Evolutionary conservation across 2,329 filamentous ascomycete genomes (phyloP).

Genomic region (Ascochyta lentis): DNA sequence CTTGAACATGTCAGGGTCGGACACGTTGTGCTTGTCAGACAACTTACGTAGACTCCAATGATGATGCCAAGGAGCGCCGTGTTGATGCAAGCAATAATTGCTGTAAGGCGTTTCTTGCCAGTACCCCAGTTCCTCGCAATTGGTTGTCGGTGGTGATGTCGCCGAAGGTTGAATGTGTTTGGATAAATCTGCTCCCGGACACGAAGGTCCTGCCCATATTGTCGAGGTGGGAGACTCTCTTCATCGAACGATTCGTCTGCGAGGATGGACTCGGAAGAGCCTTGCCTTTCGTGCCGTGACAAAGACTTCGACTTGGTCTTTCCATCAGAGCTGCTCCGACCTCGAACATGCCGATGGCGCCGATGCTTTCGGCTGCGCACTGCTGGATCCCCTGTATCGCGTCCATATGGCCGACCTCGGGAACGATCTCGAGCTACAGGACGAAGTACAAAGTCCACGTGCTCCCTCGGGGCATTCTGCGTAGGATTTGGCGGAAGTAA

Average conservation of each 20-base stretch:
- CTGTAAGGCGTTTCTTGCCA: slow-evolving; percentile 71
- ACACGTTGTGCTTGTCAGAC: not conserved
- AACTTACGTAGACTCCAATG: slow-evolving; percentile 70
- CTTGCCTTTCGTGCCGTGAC: slow-evolving; percentile 6
- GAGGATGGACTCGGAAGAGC: slow-evolving; percentile 21
- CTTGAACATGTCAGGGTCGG: slow-evolving; percentile 29
- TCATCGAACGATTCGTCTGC: slow-evolving; percentile 29
- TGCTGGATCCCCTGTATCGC: slow-evolving; percentile 10
- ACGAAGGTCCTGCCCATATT: slow-evolving; percentile 28
- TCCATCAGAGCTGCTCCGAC: slow-evolving; percentile 4
- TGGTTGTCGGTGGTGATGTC: slow-evolving; percentile 63
- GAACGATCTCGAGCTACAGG: slow-evolving; percentile 33
- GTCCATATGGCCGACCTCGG: slow-evolving; percentile 30
- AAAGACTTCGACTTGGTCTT: slow-evolving; percentile 9
- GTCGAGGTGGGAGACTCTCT: slow-evolving; percentile 18
- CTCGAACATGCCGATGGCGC: slow-evolving; percentile 18
- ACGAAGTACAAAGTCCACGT: slow-evolving; percentile 41
- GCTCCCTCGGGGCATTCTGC: slow-evolving; percentile 33
- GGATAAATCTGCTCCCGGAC: slow-evolving; percentile 34
- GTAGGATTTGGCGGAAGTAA: slow-evolving; percentile 31
- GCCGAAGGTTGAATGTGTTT: slow-evolving; percentile 51
- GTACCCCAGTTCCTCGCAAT: slow-evolving; percentile 76
- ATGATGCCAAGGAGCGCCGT: slow-evolving; percentile 74
- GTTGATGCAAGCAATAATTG: slow-evolving; percentile 73
- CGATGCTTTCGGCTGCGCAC: slow-evolving; percentile 14